phyloP scores from a whole-genome alignment of 225 moss, liverwort and hornwort genomes.

The Polytrichum formosum region DNA sequence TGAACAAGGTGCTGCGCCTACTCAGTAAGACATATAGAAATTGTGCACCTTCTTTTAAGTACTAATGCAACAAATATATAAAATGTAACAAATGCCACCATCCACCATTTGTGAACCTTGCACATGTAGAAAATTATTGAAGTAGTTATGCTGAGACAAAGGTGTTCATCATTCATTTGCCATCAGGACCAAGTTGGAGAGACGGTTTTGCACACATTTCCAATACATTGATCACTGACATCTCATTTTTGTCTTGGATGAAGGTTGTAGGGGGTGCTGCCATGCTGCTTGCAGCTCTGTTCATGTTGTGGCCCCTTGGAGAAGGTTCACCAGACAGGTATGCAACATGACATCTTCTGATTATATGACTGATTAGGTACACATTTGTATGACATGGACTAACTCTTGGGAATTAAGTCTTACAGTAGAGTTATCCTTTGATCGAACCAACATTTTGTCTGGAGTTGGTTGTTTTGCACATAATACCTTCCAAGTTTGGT shows the following conservation, averaged over 20 bases:
- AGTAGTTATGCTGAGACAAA: too few species aligned
- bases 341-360: background rate
- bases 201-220: too few species aligned
- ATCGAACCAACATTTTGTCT: background rate
- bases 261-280: slow-evolving; percentile 51
- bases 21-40: too few species aligned
- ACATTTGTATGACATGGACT: background rate
- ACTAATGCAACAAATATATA: too few species aligned
- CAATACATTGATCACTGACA: background rate
- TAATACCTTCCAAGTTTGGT: background rate
- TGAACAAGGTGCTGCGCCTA: slow-evolving; percentile 29
- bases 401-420: too few species aligned
- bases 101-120: too few species aligned
- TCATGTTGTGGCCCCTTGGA: slow-evolving; percentile 41
- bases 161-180: too few species aligned
- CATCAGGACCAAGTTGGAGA: too few species aligned
- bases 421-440: too few species aligned
- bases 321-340: slow-evolving; percentile 37
- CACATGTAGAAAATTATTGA: too few species aligned
- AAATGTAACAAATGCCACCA: too few species aligned
- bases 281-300: slow-evolving; percentile 35
- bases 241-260: background rate
- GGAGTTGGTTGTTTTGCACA: background rate
- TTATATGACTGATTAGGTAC: background rate
- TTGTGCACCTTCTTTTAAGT: too few species aligned